These are phyloP conservation scores for Colletotrichum salicis DNA, from an alignment of 2,329 filamentous ascomycete genomes.

Conservation along the genomic window DNA sequence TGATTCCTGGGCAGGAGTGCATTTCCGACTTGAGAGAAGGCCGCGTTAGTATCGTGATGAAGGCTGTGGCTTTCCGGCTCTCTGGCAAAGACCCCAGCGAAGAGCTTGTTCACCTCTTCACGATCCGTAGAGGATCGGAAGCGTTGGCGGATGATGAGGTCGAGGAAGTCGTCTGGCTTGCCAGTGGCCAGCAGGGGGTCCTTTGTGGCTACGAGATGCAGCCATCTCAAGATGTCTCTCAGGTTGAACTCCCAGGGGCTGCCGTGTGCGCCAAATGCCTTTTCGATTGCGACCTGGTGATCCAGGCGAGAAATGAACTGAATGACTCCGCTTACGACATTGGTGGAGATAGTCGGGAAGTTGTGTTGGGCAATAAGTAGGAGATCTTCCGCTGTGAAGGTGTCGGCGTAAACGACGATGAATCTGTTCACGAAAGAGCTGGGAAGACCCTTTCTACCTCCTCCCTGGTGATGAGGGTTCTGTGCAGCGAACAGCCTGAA, in stretches of 20 bases:
- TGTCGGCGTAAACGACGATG: slow-evolving; percentile 95
- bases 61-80: slow-evolving; percentile 69
- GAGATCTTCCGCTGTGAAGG: slow-evolving; percentile 84
- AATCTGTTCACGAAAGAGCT: slow-evolving; percentile 98
- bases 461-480: slow-evolving; percentile 97
- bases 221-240: slow-evolving; percentile 88
- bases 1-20: slow-evolving; percentile 73
- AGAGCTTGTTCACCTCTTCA: slow-evolving; percentile 71
- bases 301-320: slow-evolving; percentile 85
- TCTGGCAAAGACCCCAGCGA: slow-evolving; percentile 69
- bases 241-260: slow-evolving; percentile 97
- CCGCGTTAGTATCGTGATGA: slow-evolving; percentile 74
- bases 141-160: slow-evolving; percentile 85
- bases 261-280: slow-evolving; percentile 69
- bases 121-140: slow-evolving; percentile 82
- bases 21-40: slow-evolving; percentile 81
- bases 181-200: slow-evolving; percentile 71
- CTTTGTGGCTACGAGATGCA: slow-evolving; percentile 74
- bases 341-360: slow-evolving; percentile 71
- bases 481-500: slow-evolving; percentile 98
- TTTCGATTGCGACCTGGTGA: slow-evolving; percentile 70
- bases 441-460: slow-evolving; percentile 92
- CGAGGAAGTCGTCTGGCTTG: slow-evolving; percentile 77
- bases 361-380: slow-evolving; percentile 82
- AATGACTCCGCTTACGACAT: slow-evolving; percentile 75